Evolutionary conservation across 306 rosid species (phyloP), one percentile per base, ranked within the genome.

Genomic region (Sechiopsis laciniata): DNA sequence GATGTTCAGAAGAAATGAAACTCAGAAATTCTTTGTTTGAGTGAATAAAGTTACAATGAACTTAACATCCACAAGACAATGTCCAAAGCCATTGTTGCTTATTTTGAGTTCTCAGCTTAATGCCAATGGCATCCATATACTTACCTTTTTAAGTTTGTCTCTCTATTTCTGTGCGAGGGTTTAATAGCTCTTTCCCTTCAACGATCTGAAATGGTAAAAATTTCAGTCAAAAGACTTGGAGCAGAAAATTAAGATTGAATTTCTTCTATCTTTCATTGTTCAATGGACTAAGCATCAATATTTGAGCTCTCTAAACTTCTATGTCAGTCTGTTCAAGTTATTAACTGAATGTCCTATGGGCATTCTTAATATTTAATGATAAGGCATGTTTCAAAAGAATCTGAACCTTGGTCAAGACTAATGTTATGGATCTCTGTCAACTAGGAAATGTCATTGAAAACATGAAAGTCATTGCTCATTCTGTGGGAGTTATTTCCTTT

Each of bases 151-250:
- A 1, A 93, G 86, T 63, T 88, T 82, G 74, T 90, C 83, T 93
- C 87, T 90, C 97, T 83, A 81, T 87, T 67, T 87, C 90, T 2
- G 97, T 94, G 29, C 90, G 88, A 66, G 96, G 92, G 76, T 6
- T 94, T 56, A 94, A 78, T 71, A 89, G 87, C 86, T 89, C 95
- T 52, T 71, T 81, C 67, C 97, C 99, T 85, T 85, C 79, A 84
- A 91, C 64, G 46, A 94, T 78, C 99, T 94, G 24, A 62, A 74
- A 45, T 19, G 77, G 54, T 63, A 42, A 66, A 45, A 1, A 11
- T 5, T n/a, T n/a, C n/a, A n/a, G n/a, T n/a, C n/a, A n/a, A n/a
- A n/a, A n/a, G n/a, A n/a, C n/a, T n/a, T n/a, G n/a, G n/a, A n/a
- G n/a, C n/a, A 37, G 42, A 37, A 5, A 5, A 46, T 67, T 46